Conservation (phyloP, 768 basidiomycete species). For the Lactarius sanguifluus region DNA sequence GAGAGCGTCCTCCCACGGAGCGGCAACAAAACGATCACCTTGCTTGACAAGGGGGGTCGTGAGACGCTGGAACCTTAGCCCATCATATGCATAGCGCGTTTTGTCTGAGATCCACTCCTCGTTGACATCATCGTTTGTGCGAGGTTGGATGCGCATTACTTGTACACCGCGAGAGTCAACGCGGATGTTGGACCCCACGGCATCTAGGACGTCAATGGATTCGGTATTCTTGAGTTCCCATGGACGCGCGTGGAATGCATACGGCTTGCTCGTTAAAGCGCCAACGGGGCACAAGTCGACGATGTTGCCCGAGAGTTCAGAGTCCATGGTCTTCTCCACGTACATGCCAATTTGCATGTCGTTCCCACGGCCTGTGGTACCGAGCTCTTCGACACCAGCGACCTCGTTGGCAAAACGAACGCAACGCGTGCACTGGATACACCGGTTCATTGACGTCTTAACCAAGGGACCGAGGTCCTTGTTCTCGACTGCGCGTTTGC, state of each 20-base stretch:
- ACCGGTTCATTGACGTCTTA: constrained; percentile 98
- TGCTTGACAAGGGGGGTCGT: constrained; percentile 88
- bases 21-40: constrained; percentile 89
- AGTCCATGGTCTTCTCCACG: constrained; percentile 96
- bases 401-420: constrained; percentile 99
- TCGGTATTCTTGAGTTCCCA: constrained; percentile 99
- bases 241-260: constrained; percentile 94
- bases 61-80: constrained; percentile 91
- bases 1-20: constrained; percentile 90
- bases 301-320: constrained; percentile 95
- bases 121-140: constrained; percentile 96
- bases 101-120: constrained; percentile 99
- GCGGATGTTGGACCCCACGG: constrained; percentile 93
- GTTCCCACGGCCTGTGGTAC: constrained; percentile 95
- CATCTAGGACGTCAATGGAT: constrained; percentile 93
- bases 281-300: constrained; percentile 98
- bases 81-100: constrained; percentile 95
- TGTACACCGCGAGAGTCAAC: constrained; percentile 93
- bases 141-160: constrained; percentile 96
- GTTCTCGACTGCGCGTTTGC: constrained; percentile 97
- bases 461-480: constrained; percentile 97
- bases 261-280: constrained; percentile 96
- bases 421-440: constrained; percentile 99
- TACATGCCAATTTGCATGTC: constrained; percentile 99
- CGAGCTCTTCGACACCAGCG: constrained; percentile 96